Evolutionary conservation across 768 basidiomycete species (phyloP).

Genomic region (Suillus clintonianus): DNA sequence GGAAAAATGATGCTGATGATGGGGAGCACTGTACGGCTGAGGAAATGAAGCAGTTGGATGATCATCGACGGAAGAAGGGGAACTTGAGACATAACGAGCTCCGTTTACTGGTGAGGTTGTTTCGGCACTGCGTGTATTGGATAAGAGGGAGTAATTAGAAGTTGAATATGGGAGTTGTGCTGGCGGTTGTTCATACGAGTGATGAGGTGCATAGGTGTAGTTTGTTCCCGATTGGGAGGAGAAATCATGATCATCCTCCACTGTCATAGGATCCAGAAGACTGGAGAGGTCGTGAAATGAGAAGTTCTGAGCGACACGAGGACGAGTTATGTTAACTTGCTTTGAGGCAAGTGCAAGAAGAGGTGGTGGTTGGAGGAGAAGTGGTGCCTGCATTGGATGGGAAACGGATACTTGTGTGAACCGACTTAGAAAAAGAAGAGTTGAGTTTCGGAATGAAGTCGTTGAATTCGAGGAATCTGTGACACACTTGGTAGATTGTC

Average conservation of each 20-base stretch:
- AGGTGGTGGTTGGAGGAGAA: slow-evolving; percentile 29
- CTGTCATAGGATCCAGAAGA: slow-evolving; percentile 26
- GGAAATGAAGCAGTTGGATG: slow-evolving; percentile 41
- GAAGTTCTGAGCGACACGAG: slow-evolving; percentile 12
- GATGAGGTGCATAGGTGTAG: slow-evolving; percentile 35
- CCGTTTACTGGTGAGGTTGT: slow-evolving; percentile 8
- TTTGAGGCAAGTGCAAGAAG: slow-evolving; percentile 14
- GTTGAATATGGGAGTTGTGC: too few relatives aligned
- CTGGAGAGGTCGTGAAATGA: slow-evolving; percentile 27
- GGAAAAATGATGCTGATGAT: slow-evolving; percentile 47
- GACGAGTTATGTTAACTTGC: slow-evolving; percentile 4
- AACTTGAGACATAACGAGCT: slow-evolving; percentile 35
- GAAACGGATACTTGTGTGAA: slow-evolving; percentile 10
- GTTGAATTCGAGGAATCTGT: slow-evolving; percentile 11
- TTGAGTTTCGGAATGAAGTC: slow-evolving; percentile 16
- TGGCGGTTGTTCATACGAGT: too few relatives aligned
- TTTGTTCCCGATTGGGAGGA: slow-evolving; percentile 37
- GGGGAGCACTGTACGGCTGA: slow-evolving; percentile 43
- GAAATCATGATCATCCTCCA: slow-evolving; percentile 36
- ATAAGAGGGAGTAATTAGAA: slow-evolving; percentile 19
- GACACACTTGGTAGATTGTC: slow-evolving; percentile 18
- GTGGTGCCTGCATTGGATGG: slow-evolving; percentile 26
- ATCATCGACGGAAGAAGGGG: slow-evolving; percentile 47
- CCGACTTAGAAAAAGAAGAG: slow-evolving; percentile 19
- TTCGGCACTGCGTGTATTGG: slow-evolving; percentile 18